A percentile compares a stretch with the other conserved stretches of the same genome.
Evolutionary conservation across 108 stramenopile genomes (phyloP).

Genomic region (Nannochloropsis salina): DNA sequence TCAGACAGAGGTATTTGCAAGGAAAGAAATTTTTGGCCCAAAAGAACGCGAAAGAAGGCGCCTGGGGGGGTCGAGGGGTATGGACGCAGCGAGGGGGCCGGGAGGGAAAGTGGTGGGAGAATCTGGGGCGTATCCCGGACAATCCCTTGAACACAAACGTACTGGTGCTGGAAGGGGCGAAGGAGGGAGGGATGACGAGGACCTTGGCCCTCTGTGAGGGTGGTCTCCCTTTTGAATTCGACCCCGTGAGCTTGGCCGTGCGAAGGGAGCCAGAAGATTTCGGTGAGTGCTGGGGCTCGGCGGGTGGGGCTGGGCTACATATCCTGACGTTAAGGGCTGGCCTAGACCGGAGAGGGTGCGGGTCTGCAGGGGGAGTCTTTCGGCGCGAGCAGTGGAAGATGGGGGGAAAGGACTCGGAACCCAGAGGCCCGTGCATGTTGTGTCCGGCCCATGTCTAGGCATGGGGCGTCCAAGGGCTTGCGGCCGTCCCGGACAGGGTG

Average conservation of each 20-base stretch:
- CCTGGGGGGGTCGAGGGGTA: slow-evolving; percentile 8
- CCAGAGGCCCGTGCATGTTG: too few species aligned
- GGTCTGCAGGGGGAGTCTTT: too few species aligned
- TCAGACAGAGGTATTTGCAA: background rate
- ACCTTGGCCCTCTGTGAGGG: slow-evolving; percentile 28
- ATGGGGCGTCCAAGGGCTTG: too few species aligned
- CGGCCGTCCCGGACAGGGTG: background rate
- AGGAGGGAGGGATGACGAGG: background rate
- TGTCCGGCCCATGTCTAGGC: too few species aligned
- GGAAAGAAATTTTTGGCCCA: background rate
- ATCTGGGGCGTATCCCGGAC: background rate
- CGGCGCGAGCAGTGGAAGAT: too few species aligned
- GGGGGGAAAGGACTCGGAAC: too few species aligned
- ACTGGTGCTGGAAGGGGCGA: slow-evolving; percentile 21
- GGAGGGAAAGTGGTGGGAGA: slow-evolving; percentile 28
- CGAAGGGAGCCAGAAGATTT: background rate
- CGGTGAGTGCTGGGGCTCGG: background rate
- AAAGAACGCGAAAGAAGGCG: slow-evolving; percentile 10
- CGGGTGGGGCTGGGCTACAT: too few species aligned
- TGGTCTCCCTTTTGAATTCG: slow-evolving; percentile 21
- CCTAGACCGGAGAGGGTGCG: too few species aligned
- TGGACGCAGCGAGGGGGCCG: slow-evolving; percentile 24
- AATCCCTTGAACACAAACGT: slow-evolving; percentile 27
- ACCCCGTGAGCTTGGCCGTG: slow-evolving; percentile 26
- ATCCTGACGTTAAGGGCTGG: too few species aligned